Evolutionary conservation across 192 early-diverging fungal species (phyloP), one percentile per base, ranked within the genome.

Genomic region (Chytriomyces hyalinus): DNA sequence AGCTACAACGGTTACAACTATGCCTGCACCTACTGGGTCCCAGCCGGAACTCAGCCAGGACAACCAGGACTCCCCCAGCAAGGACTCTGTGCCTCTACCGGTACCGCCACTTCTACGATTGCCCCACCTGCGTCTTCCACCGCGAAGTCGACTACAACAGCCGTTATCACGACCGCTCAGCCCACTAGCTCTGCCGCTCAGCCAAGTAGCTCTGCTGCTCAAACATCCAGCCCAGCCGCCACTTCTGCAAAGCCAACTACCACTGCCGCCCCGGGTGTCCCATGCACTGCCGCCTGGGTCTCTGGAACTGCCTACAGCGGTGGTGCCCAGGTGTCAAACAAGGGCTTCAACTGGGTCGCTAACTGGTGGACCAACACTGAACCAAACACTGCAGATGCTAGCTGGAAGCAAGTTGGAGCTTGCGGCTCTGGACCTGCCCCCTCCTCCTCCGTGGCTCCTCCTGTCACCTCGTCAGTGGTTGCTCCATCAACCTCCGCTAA

Each of bases 1-100:
- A 53, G 49, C n/a, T 70, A 70, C 68, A 11, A 70, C 8, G 68
- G 68, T 15, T 70, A 70, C 20, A 70, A 70, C 68, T 70, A 70
- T 26, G 6, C n/a, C 7, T 8, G 15, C 10, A 53, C 36, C 49
- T 70, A 53, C 49, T 70, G 50, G 49, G 20, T 53, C 7, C 11
- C 13, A 6, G 66, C 17, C 11, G 68, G 68, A 53, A 70, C 68
- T 36, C 11, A 11, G 8, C 68, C 68, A 10, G 26, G 17, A 11
- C 11, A 11, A 2, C 68, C 68, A 28, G 68, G 68, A 53, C 45
- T 49, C 20, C 17, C 50, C 5, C 68, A 70, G 47, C 47, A 51
- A 17, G 68, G 68, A 24, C 8, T 70, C 17, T 70, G 68, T 70
- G 26, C 53, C 49, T 57, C 53, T 4, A 20, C 53, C 20, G 15